Evolutionary conservation across 306 rosid species (phyloP).

Genomic region (Prunus kanzakura): DNA sequence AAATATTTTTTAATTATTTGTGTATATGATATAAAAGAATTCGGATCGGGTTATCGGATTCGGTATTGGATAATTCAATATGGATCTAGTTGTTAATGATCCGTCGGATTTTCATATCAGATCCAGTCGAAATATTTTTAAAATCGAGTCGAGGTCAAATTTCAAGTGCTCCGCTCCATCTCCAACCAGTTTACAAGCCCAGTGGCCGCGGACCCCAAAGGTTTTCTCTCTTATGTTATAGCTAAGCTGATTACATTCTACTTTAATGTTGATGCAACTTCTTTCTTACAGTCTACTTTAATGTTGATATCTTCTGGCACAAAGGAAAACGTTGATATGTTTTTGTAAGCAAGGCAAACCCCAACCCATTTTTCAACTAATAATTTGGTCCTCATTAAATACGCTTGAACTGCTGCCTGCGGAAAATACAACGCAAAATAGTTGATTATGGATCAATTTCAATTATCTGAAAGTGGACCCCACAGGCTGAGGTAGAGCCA

Average conservation of each 20-base stretch:
- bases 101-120: accelerated
- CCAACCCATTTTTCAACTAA: not conserved
- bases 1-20: too few relatives aligned
- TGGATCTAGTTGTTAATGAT: too few relatives aligned
- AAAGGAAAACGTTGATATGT: not conserved
- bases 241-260: not conserved
- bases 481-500: not conserved
- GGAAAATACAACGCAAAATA: not conserved
- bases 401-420: not conserved
- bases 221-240: too few relatives aligned
- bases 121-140: too few relatives aligned
- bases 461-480: not conserved
- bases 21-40: too few relatives aligned
- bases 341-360: not conserved
- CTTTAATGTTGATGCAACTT: not conserved
- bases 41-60: too few relatives aligned
- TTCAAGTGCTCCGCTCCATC: too few relatives aligned
- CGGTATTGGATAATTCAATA: too few relatives aligned
- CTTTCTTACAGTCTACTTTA: too few relatives aligned
- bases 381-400: not conserved
- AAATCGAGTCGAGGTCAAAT: accelerated
- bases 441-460: not conserved
- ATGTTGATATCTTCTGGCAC: not conserved
- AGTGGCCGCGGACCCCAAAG: too few relatives aligned
- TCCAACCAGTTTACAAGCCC: too few relatives aligned